phyloP scores from a whole-genome alignment of 345 rosid genomes.

The Arabis alpina region DNA sequence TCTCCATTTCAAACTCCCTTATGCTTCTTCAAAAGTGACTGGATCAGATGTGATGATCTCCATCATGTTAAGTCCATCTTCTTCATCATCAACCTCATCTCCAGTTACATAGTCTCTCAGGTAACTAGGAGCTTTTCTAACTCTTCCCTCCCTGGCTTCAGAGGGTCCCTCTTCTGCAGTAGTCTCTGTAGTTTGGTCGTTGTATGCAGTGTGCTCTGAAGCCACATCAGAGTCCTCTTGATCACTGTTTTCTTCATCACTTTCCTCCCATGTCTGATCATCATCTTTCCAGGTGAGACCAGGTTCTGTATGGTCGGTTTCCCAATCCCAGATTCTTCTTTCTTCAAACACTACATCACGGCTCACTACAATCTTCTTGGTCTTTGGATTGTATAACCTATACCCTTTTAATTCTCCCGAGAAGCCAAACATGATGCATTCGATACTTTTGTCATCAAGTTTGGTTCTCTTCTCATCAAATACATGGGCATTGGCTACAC shows the following conservation, averaged over 20 bases:
- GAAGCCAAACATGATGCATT: not conserved
- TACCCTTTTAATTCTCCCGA: not conserved
- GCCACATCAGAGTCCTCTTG: too few relatives aligned
- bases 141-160: too few relatives aligned
- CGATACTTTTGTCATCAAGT: not conserved
- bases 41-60: not conserved
- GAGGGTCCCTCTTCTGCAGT: too few relatives aligned
- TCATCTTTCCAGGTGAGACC: too few relatives aligned
- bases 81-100: not conserved
- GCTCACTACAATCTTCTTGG: not conserved
- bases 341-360: not conserved
- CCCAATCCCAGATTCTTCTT: not conserved
- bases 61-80: not conserved
- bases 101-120: too few relatives aligned
- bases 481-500: not conserved
- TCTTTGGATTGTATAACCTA: too few relatives aligned
- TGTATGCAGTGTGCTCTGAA: too few relatives aligned
- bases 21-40: not conserved
- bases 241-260: too few relatives aligned
- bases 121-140: too few relatives aligned
- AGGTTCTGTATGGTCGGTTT: too few relatives aligned
- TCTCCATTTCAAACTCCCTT: not conserved
- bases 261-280: too few relatives aligned
- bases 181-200: too few relatives aligned
- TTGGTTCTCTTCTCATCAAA: not conserved